Evolutionary conservation across 179 eudicot species (phyloP), one percentile per base, ranked within the genome.

Genomic region (Drosera spatulata): DNA sequence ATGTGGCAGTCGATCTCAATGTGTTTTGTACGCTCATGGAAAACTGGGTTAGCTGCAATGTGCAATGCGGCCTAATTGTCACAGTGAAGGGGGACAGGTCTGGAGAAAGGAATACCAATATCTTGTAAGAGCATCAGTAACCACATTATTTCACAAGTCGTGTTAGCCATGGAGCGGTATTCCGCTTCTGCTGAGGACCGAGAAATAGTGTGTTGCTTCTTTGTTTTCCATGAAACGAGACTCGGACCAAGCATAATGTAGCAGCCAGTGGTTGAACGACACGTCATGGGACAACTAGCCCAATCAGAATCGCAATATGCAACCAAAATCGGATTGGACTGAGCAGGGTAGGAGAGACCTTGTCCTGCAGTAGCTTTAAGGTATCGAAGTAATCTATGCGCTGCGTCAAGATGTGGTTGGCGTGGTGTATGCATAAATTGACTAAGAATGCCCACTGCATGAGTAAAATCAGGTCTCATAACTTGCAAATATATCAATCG

Each of bases 1-100:
- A 58, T 3, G 14, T 58, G 50, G 13, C 22, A 3, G 3, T 58
- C 61, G 6, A 58, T 13, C n/a, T 58, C 61, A 13, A 58, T 58
- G 37, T 58, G 49, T 13, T 12, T 41, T 22, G 50, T 44, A 11
- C 49, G 38, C 33, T 41, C 48, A 1, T 58, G 61, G 2, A 58
- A 44, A 43, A 58, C 10, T 3, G 49, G 61, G 13, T 41, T 42
- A 4, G 61, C 33, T 7, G 61, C 61, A 41, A 58, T 41, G 14
- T 58, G 33, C 4, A 42, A 44, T 4, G 61, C 49, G 1, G 7
- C 49, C 7, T 41, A 7, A 4, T 41, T 58, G 8, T 58, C 61
- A 43, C 61, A 58, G 7, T 12, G 10, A 3, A 41, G 37, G 2
- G 4, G 12, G 10, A 14, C 33, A 2, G 61, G 37, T 7, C 3